Evolutionary conservation across 306 rosid species (phyloP).

Genomic region (Begonia peltatifolia): DNA sequence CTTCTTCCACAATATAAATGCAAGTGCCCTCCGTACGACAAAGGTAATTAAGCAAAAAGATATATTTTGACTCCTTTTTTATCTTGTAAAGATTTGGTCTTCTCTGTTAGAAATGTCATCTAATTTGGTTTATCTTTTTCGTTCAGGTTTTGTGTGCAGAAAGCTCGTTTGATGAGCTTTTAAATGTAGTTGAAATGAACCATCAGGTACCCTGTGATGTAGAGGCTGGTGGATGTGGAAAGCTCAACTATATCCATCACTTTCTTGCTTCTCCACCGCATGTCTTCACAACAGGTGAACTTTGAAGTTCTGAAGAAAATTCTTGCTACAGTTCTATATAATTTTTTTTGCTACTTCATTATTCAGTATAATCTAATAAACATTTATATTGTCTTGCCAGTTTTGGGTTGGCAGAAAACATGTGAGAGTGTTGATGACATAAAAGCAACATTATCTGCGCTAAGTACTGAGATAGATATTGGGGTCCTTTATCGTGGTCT

Average conservation of each 20-base stretch:
- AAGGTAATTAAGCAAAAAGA: too few species aligned
- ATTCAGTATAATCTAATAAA: conserved; percentile 1
- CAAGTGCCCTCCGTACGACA: background rate
- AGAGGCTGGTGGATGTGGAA: conserved; percentile 84
- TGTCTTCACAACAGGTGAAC: conserved; percentile 79
- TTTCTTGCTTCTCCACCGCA: conserved; percentile 73
- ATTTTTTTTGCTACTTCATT: background rate
- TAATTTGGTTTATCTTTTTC: too few species aligned
- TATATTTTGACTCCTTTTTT: too few species aligned
- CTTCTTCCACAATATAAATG: background rate
- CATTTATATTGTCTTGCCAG: conserved; percentile 29
- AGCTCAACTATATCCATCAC: conserved; percentile 78
- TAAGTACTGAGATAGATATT: conserved; percentile 63
- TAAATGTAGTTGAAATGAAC: conserved; percentile 77
- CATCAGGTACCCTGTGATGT: conserved; percentile 84
- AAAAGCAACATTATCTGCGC: conserved; percentile 55
- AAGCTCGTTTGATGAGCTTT: conserved; percentile 67
- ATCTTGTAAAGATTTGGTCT: too few species aligned
- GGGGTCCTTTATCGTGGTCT: conserved; percentile 79
- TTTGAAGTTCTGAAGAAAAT: conserved; percentile 7
- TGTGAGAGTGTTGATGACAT: conserved; percentile 77
- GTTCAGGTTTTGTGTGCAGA: conserved; percentile 48
- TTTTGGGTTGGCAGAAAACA: conserved; percentile 94
- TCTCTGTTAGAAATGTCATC: too few species aligned
- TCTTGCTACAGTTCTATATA: background rate